These are phyloP conservation scores for Agaricus subrufescens DNA, from an alignment of 768 basidiomycete genomes.

Conservation along the genomic window DNA sequence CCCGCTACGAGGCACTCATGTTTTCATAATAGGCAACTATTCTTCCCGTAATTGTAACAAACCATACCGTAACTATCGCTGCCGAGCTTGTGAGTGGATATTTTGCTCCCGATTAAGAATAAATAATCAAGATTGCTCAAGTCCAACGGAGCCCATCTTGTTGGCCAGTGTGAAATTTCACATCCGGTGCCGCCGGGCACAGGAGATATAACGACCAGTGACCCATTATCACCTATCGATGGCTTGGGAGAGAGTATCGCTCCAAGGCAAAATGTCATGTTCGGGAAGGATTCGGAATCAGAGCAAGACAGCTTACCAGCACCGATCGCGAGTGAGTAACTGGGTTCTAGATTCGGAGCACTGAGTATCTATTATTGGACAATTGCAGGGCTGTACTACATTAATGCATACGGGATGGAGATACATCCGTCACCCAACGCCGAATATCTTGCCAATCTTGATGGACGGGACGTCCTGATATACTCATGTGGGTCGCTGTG, in stretches of 20 bases:
- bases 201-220: slow-evolving; percentile 25
- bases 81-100: slow-evolving; percentile 68
- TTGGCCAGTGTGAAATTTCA: slow-evolving; percentile 93
- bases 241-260: slow-evolving; percentile 46
- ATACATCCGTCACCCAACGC: slow-evolving; percentile 88
- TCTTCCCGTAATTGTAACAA: slow-evolving; percentile 87
- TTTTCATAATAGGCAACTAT: slow-evolving; percentile 55
- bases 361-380: neutral
- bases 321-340: slow-evolving; percentile 55
- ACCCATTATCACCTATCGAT: slow-evolving; percentile 43
- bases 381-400: slow-evolving; percentile 69
- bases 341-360: neutral
- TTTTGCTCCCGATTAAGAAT: slow-evolving; percentile 7
- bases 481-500: slow-evolving; percentile 94
- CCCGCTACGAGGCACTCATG: neutral
- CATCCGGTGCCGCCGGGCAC: slow-evolving; percentile 56
- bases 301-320: slow-evolving; percentile 53
- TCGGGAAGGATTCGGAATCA: slow-evolving; percentile 50
- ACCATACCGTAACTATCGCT: slow-evolving; percentile 93
- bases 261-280: slow-evolving; percentile 59
- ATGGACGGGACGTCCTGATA: slow-evolving; percentile 62
- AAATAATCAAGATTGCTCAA: slow-evolving; percentile 35
- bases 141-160: slow-evolving; percentile 61
- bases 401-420: slow-evolving; percentile 88
- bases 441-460: slow-evolving; percentile 64